Base-by-base conservation (phyloP, 108 stramenopile genomes). In the Pseudonitzschia multistriata region DNA sequence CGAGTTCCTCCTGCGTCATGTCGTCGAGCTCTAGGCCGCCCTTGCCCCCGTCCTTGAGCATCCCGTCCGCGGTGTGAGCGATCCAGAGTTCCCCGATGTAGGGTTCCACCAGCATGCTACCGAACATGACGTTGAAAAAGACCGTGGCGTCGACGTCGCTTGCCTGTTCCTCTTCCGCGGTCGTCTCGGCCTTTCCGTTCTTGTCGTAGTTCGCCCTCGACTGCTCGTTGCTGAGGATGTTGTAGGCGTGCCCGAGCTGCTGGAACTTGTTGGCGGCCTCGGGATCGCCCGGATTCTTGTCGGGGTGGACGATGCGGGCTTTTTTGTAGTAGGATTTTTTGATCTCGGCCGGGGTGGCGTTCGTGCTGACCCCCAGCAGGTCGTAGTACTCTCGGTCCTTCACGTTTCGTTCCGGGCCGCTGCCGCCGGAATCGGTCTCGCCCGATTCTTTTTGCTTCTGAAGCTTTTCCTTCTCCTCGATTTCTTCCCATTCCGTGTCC, bases 251-350 rank as follows among this genome's bases (percentile, higher is more conserved):
- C 3, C 89, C 87, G 25, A 96, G 49, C n/a, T 75, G 75, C 73
- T 95, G 96, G 76, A 96, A 96, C 66, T 88, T 90, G 19, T 82
- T 52, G 3, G 82, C 82, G 19, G 90, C 92, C 56, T 96, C 86
- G 15, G 92, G 89, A 82, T 92, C 90, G 40, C 81, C 95, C 22
- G 84, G 88, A 72, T 86, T 85, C 74, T 91, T 92, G 63, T 96
- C 96, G 19, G 96, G 96, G 70, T 96, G 96, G 62, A 71, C 78
- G 39, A 80, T 78, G 22, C 88, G 74, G 13, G 96, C 96, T 67
- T 85, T 85, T 68, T 93, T 91, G 74, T 92, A 92, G 66, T 96
- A 96, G 1, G 91, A 91, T 80, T 95, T 94, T 76, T 95, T 96
- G 52, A 96, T 89, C 62, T 96, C 90, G 15, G 69, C 81, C 45